Conservation (phyloP, 345 rosid species). For the Salix arbutifolia region DNA sequence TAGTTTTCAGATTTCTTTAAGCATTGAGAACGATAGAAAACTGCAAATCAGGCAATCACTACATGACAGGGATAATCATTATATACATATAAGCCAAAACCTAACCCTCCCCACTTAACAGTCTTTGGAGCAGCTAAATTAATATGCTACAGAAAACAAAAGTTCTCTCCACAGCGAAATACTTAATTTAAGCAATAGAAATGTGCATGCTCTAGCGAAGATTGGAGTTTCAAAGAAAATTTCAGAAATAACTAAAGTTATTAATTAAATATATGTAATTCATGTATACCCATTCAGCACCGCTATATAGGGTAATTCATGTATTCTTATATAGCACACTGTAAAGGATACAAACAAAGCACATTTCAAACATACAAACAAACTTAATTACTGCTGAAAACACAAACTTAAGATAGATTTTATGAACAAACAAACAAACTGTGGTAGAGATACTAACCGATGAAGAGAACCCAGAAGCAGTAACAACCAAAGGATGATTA, state of each 20-base stretch:
- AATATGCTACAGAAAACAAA: background rate
- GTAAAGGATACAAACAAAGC: no score
- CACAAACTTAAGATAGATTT: background rate
- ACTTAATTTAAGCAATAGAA: background rate
- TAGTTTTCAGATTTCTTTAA: background rate
- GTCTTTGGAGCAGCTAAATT: background rate
- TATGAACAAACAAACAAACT: background rate
- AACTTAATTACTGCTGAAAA: no score
- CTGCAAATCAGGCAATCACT: background rate
- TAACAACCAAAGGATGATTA: conserved; percentile 60
- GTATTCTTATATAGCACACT: no score
- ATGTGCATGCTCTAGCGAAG: background rate
- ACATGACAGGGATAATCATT: background rate
- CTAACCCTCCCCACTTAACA: background rate
- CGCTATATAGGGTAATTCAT: no score
- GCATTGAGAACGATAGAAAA: background rate
- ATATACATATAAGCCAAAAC: background rate
- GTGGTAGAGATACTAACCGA: conserved; percentile 35
- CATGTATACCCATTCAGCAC: no score
- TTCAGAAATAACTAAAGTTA: no score
- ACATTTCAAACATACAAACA: no score
- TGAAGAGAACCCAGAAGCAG: conserved; percentile 41
- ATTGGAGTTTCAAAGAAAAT: background rate
- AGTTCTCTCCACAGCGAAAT: background rate
- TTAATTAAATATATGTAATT: no score